Evolutionary conservation across 2,329 filamentous ascomycete genomes (phyloP).

Genomic region (Monilinia vaccinii-corymbosi): DNA sequence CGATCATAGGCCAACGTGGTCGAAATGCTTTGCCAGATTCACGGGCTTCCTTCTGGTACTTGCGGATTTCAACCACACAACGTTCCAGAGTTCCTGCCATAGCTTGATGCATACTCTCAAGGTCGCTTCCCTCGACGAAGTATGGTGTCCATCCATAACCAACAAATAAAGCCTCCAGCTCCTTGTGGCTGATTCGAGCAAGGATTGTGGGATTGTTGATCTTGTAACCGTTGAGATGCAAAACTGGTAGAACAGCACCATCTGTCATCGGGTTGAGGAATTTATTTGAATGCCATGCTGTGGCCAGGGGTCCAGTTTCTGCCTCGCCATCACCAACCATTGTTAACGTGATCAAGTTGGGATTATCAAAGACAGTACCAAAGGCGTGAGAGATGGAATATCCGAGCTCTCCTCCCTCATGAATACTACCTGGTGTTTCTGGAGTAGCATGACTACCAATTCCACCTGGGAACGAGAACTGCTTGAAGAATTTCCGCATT

Average conservation of each 20-base stretch:
- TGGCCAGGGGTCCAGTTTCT: constrained; percentile 72
- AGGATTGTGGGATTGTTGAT: constrained; percentile 73
- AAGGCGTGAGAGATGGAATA: constrained; percentile 75
- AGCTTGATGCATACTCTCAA: constrained; percentile 69
- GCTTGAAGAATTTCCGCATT: constrained; percentile 69
- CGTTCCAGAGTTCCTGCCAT: constrained; percentile 71
- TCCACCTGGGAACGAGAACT: constrained; percentile 73
- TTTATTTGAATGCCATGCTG: constrained; percentile 75
- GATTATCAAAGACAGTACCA: constrained; percentile 66
- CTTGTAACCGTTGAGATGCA: constrained; percentile 78
- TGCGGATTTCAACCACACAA: constrained; percentile 59
- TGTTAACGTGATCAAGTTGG: constrained; percentile 63
- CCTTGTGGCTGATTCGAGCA: constrained; percentile 63
- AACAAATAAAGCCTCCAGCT: constrained; percentile 58
- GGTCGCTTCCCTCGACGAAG: constrained; percentile 68
- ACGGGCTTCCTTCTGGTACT: constrained; percentile 62
- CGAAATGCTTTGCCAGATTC: constrained; percentile 60
- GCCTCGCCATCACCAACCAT: constrained; percentile 76
- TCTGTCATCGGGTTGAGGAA: constrained; percentile 73
- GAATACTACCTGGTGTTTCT: constrained; percentile 67
- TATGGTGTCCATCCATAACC: constrained; percentile 75
- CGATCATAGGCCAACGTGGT: constrained; percentile 69
- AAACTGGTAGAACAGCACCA: constrained; percentile 66
- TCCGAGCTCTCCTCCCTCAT: constrained; percentile 75
- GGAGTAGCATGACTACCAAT: constrained; percentile 71